Percentiles rank a stretch among this genome's conserved stretches.
These are phyloP conservation scores for Nitzschia inconspicua DNA, from an alignment of 108 stramenopile species.

Conservation along the genomic window DNA sequence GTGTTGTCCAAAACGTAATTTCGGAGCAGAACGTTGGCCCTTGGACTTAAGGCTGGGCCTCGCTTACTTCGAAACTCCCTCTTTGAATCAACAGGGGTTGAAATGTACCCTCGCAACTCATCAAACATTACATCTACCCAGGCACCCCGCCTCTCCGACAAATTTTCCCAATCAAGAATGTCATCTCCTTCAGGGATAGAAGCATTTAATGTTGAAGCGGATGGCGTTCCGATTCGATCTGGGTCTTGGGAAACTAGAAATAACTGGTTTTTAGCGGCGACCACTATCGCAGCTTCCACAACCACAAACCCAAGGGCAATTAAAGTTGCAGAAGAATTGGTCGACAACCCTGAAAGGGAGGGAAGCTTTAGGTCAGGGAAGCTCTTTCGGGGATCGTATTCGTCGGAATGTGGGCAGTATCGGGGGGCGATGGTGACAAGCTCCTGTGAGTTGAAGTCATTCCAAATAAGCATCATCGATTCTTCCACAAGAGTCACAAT, in stretches of 20 bases:
- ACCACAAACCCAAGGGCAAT: conserved; percentile 10
- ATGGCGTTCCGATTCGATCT: neutral
- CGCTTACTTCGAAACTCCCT: neutral
- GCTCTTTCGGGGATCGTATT: neutral
- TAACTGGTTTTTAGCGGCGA: conserved; percentile 20
- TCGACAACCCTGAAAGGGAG: neutral
- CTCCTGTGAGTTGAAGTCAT: neutral
- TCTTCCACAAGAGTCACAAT: conserved; percentile 13
- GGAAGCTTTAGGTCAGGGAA: neutral
- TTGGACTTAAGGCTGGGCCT: neutral
- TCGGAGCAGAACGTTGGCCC: neutral
- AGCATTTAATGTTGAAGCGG: neutral
- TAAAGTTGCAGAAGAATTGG: conserved; percentile 17
- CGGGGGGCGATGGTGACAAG: neutral
- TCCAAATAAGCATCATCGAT: neutral
- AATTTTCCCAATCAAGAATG: conserved; percentile 22
- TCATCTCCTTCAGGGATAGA: neutral
- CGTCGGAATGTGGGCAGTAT: conserved; percentile 19
- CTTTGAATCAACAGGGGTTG: neutral
- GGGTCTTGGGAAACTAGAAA: neutral
- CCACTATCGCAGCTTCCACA: conserved; percentile 1
- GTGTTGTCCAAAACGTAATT: conserved; percentile 27
- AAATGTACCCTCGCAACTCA: conserved; percentile 10
- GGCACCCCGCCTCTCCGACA: neutral
- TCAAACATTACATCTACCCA: conserved; percentile 25